Base-by-base conservation (phyloP, 495 filamentous ascomycete genomes). In the Penicillium cinerascens region DNA sequence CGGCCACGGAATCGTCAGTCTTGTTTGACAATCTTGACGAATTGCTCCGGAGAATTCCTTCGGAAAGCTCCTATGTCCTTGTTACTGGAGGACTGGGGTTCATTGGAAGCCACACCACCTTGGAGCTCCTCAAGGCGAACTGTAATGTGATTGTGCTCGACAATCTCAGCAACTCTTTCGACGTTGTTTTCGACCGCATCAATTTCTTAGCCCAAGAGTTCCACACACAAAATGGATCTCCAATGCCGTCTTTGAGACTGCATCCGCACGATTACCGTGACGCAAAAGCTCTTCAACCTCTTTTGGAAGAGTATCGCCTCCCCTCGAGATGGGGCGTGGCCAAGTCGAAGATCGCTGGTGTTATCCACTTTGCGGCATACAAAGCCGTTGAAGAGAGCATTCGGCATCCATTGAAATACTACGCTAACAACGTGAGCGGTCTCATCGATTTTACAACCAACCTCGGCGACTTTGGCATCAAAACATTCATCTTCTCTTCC, bases 41-140 rank as follows among this genome's bases (percentile, higher is more conserved):
- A 29, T 51, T 76, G 49, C 49, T 74, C 50, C 64, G 53, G 42
- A 64, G 68, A 49, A 53, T 69, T 26, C 66, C 70, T 60, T 51
- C 60, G 2, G 61, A 71, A 22, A 56, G 47, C 38, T 69, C 68
- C 46, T 67, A 72, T 63, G 79, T 84, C 48, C 74, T 85, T 17
- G 81, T 86, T 43, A 81, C 83, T 39, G 83, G 83, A n/a, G 83
- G 83, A 8, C 70, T 84, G 17, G 83, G 83, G 4, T 87, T 85
- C 59, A 85, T 87, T 56, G 83, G 83, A 49, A 82, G 78, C 43
- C 83, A 85, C 66, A 85, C 83, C 6, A 75, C 76, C 41, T 64
- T 85, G 36, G 83, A 87, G 60, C 67, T 87, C 29, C 72, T 87
- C 42, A 80, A 85, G 48, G 77, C 75, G 17, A 75, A 76, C 17